These are phyloP conservation scores for Morella rubra DNA, from an alignment of 306 rosid species.

Conservation along the genomic window DNA sequence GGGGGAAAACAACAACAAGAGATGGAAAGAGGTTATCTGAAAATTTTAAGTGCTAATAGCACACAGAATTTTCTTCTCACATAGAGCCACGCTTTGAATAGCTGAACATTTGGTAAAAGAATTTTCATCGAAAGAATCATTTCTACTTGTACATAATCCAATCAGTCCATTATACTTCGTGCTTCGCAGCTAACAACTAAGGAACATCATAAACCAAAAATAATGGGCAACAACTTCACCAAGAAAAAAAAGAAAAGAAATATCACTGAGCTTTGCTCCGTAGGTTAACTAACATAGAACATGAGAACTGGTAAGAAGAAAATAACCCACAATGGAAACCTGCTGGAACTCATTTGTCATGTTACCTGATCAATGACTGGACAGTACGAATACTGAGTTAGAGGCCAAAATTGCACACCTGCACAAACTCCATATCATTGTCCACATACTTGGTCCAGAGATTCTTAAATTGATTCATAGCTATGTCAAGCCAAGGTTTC, in stretches of 20 bases:
- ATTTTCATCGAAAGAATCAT: slow-evolving; percentile 30
- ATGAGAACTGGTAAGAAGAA: slow-evolving; percentile 32
- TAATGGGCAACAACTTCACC: slow-evolving; percentile 31
- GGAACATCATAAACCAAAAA: slow-evolving; percentile 25
- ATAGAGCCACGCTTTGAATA: slow-evolving; percentile 23
- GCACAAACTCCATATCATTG: slow-evolving; percentile 97
- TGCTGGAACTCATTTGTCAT: slow-evolving; percentile 24
- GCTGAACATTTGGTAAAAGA: slow-evolving; percentile 28
- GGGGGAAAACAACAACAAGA: neutral
- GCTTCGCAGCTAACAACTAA: slow-evolving; percentile 35
- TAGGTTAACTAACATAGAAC: slow-evolving; percentile 43
- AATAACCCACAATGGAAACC: slow-evolving; percentile 30
- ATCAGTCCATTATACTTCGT: slow-evolving; percentile 34
- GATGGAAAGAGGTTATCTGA: slow-evolving; percentile 15
- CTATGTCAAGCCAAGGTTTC: slow-evolving; percentile 99
- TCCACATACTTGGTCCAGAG: slow-evolving; percentile 94
- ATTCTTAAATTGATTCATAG: slow-evolving; percentile 91
- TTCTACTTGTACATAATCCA: slow-evolving; percentile 50
- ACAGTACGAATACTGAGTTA: slow-evolving; percentile 40
- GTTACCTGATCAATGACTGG: slow-evolving; percentile 35
- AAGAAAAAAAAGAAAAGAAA: slow-evolving; percentile 12
- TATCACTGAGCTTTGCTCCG: slow-evolving; percentile 54
- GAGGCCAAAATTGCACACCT: slow-evolving; percentile 98
- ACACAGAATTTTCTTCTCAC: slow-evolving; percentile 11
- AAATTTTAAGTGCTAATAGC: neutral